phyloP scores from a whole-genome alignment of 2,329 filamentous ascomycete genomes.

The Talaromyces sp. region DNA sequence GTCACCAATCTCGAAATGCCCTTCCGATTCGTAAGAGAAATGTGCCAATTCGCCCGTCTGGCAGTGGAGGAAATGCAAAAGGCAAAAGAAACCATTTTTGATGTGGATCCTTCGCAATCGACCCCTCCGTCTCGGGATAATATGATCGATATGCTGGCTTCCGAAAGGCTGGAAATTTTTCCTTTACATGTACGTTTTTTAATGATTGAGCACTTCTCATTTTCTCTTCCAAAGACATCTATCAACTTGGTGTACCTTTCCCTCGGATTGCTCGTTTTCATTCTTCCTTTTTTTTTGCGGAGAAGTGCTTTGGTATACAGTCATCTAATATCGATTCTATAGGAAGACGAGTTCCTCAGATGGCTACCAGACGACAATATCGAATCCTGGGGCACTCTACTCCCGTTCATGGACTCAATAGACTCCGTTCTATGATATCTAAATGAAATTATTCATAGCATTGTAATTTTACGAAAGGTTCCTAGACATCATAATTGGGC shows the following conservation, averaged over 20 bases:
- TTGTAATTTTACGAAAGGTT: no score
- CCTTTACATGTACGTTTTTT: not conserved
- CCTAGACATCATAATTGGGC: no score
- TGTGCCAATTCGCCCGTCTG: not conserved
- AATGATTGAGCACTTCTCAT: not conserved
- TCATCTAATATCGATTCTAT: not conserved
- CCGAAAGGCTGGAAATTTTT: not conserved
- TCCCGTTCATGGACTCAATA: not conserved
- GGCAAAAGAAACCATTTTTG: not conserved
- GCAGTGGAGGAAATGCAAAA: not conserved
- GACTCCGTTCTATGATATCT: not conserved
- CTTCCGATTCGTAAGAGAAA: not conserved
- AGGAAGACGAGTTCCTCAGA: not conserved
- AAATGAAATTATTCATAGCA: no score
- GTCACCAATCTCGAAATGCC: not conserved
- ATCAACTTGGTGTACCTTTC: no score
- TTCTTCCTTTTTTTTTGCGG: not conserved
- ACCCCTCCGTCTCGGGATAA: not conserved
- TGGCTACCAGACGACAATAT: not conserved
- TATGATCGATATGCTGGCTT: not conserved
- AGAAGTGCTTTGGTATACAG: not conserved
- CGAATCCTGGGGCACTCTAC: not conserved
- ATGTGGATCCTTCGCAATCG: not conserved
- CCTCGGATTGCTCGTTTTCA: no score
- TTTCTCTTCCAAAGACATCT: not conserved